These are phyloP conservation scores for Sanguinoderma infundibulare DNA, from an alignment of 1,284 basidiomycete genomes.

Conservation along the genomic window DNA sequence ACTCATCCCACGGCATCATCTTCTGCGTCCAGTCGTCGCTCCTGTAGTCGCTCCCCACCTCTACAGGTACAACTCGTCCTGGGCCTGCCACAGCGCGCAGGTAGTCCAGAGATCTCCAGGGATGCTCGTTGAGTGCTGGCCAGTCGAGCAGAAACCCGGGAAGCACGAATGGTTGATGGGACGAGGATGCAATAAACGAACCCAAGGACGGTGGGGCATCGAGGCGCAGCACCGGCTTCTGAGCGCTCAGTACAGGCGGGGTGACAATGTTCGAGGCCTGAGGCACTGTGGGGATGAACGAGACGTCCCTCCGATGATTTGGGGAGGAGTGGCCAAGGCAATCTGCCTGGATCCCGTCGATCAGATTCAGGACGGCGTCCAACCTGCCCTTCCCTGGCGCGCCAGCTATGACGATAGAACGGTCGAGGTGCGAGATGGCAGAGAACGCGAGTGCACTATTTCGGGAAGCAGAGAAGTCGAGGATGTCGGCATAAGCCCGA, in stretches of 20 bases:
- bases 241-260: conserved; percentile 17
- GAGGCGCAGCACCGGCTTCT: conserved; percentile 40
- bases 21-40: conserved; percentile 82
- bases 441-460: conserved; percentile 32
- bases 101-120: conserved; percentile 76
- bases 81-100: conserved; percentile 71
- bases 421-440: conserved; percentile 70
- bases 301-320: neutral
- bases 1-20: conserved; percentile 80
- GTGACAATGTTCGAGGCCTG: conserved; percentile 8
- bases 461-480: conserved; percentile 29
- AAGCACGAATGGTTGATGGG: conserved; percentile 74
- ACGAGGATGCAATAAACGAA: conserved; percentile 46
- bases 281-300: conserved; percentile 1
- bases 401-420: conserved; percentile 85
- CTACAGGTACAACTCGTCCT: conserved; percentile 88
- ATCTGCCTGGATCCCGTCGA: conserved; percentile 49
- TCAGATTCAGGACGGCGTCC: conserved; percentile 64
- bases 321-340: conserved; percentile 10
- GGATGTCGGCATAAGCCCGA: conserved; percentile 48
- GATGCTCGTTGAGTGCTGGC: conserved; percentile 70
- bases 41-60: conserved; percentile 88
- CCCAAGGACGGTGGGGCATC: conserved; percentile 56
- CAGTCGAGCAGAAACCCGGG: conserved; percentile 63
- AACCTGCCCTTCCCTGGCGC: conserved; percentile 66